Percentiles rank a stretch among this genome's conserved stretches.
These are phyloP conservation scores for Saccharomyces kudriavzevii DNA, from an alignment of 805 yeast species.

Conservation along the genomic window DNA sequence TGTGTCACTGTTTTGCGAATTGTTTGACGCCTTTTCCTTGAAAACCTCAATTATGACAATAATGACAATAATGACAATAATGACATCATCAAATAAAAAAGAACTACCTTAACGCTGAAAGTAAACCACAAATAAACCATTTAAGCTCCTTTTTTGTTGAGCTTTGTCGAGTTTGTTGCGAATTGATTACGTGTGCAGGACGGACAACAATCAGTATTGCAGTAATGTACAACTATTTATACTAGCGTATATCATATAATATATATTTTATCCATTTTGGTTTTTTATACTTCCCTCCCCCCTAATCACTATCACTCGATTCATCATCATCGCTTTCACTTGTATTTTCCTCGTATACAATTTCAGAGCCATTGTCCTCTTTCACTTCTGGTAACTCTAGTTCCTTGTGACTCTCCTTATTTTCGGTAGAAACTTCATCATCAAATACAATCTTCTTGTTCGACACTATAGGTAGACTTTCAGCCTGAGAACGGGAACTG, in stretches of 20 bases:
- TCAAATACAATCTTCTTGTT: conserved; percentile 44
- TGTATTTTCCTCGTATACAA: conserved; percentile 28
- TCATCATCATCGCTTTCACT: conserved; percentile 23
- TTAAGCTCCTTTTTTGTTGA: not conserved
- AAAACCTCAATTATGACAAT: too few relatives aligned
- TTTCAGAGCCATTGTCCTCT: conserved; percentile 30
- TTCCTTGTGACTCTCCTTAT: conserved; percentile 31
- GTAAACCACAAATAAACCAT: not conserved
- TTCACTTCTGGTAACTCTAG: conserved; percentile 27
- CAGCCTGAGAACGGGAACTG: conserved; percentile 36
- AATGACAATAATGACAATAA: not conserved
- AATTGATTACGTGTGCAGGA: not conserved
- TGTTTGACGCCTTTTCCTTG: not conserved
- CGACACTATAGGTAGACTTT: conserved; percentile 45
- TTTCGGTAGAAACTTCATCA: conserved; percentile 34
- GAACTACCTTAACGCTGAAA: not conserved
- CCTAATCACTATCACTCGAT: conserved; percentile 21
- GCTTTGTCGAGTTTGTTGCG: not conserved
- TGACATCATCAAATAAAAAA: not conserved
- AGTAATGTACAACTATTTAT: not conserved
- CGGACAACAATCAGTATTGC: not conserved
- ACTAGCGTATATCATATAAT: not conserved
- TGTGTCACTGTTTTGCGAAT: not conserved
- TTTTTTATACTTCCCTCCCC: not conserved
- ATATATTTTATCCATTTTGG: not conserved